phyloP scores from a whole-genome alignment of 768 basidiomycete species.

The Leccinum ochraceum region DNA sequence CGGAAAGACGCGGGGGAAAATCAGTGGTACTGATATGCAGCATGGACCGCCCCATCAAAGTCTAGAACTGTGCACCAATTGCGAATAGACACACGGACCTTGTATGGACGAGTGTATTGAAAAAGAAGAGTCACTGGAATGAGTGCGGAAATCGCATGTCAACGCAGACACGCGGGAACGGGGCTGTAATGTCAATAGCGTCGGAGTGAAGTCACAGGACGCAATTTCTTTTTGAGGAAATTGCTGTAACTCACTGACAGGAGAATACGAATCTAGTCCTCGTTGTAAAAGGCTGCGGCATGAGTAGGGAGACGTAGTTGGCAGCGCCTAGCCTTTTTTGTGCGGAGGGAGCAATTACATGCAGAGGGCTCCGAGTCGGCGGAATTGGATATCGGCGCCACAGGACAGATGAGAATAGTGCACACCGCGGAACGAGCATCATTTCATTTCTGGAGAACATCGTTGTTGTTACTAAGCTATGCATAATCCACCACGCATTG shows the following conservation, averaged over 20 bases:
- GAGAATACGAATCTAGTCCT: constrained; percentile 17
- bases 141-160: constrained; percentile 22
- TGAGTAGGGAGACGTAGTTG: background rate
- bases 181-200: constrained; percentile 19
- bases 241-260: constrained; percentile 25
- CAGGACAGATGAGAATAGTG: constrained; percentile 3
- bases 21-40: constrained; percentile 1
- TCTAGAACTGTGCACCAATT: background rate
- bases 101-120: background rate
- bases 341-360: background rate
- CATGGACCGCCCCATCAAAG: background rate
- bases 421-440: constrained; percentile 1
- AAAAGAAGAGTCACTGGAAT: constrained; percentile 8
- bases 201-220: constrained; percentile 17
- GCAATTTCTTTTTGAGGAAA: constrained; percentile 15
- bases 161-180: constrained; percentile 22
- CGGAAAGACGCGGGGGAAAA: constrained; percentile 11
- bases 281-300: constrained; percentile 3
- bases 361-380: background rate
- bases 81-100: background rate
- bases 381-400: background rate
- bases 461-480: constrained; percentile 4
- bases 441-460: constrained; percentile 14
- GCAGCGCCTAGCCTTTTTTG: background rate
- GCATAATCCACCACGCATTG: constrained; percentile 3